These are phyloP conservation scores for Arbutus unedo DNA, from an alignment of 148 eudicot species.

Conservation along the genomic window DNA sequence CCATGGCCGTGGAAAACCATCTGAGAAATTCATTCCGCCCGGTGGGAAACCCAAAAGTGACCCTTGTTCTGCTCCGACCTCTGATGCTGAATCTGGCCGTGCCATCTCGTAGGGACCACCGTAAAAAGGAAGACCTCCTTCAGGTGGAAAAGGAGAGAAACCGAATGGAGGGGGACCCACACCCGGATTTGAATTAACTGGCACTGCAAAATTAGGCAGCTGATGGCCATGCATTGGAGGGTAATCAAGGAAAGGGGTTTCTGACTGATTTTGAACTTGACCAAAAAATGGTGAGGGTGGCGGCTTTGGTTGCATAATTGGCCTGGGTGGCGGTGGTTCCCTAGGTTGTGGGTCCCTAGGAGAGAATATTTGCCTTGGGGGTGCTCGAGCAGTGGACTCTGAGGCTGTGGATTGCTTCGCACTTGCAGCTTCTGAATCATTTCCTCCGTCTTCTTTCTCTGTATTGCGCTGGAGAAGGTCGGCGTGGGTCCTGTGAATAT, in stretches of 20 bases:
- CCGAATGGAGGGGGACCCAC: slow-evolving; percentile 55
- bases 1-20: slow-evolving; percentile 61
- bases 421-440: slow-evolving; percentile 54
- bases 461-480: slow-evolving; percentile 60
- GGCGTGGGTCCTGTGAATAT: slow-evolving; percentile 52
- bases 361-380: slow-evolving; percentile 45
- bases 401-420: slow-evolving; percentile 54
- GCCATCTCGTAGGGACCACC: slow-evolving; percentile 47
- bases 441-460: slow-evolving; percentile 47
- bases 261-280: slow-evolving; percentile 34
- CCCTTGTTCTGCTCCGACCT: slow-evolving; percentile 49
- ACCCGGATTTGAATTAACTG: slow-evolving; percentile 36
- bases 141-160: slow-evolving; percentile 54
- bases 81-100: slow-evolving; percentile 46
- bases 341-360: slow-evolving; percentile 44
- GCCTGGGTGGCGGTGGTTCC: slow-evolving; percentile 62
- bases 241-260: slow-evolving; percentile 31
- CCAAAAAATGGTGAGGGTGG: slow-evolving; percentile 41
- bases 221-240: slow-evolving; percentile 34
- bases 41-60: slow-evolving; percentile 50
- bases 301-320: slow-evolving; percentile 43
- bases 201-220: slow-evolving; percentile 45
- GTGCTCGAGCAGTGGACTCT: slow-evolving; percentile 72
- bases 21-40: slow-evolving; percentile 31
- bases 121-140: slow-evolving; percentile 56